A percentile compares a stretch with the other conserved stretches of the same genome.
Conservation (phyloP, 225 moss, liverwort and hornwort genomes). For the Ulota crispa region DNA sequence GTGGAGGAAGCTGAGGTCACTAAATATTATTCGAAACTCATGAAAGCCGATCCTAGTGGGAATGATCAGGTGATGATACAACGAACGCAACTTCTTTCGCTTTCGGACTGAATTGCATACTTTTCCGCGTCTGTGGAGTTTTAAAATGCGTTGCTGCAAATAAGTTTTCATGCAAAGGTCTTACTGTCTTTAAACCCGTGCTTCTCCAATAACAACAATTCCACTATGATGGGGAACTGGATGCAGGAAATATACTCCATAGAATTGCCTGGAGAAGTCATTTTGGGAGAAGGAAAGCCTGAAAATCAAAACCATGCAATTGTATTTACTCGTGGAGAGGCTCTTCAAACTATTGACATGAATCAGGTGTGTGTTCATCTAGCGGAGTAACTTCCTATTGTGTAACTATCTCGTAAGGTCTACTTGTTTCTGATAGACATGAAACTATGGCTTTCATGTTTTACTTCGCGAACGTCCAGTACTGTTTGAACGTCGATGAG, state of each 20-base stretch:
- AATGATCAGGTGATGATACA: constrained; percentile 53
- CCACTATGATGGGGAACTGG: constrained; percentile 10
- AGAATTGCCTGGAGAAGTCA: constrained; percentile 58
- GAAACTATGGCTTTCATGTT: neutral
- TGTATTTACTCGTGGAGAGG: constrained; percentile 72
- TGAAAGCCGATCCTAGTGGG: constrained; percentile 70
- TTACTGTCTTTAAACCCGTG: neutral
- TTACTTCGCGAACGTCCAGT: neutral
- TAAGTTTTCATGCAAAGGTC: neutral
- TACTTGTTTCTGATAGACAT: neutral
- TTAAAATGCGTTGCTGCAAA: constrained; percentile 2
- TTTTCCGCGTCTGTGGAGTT: neutral
- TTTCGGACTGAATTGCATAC: neutral
- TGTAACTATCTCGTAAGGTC: neutral
- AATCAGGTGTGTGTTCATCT: constrained; percentile 57
- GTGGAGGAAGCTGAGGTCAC: constrained; percentile 35
- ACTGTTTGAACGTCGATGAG: constrained; percentile 13
- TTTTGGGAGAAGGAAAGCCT: constrained; percentile 73
- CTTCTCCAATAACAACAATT: neutral
- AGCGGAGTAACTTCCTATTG: neutral
- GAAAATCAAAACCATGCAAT: constrained; percentile 80
- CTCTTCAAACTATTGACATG: constrained; percentile 74
- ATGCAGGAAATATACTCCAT: constrained; percentile 68
- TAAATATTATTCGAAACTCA: constrained; percentile 62
- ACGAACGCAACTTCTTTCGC: neutral